Evolutionary conservation across 2,329 filamentous ascomycete genomes (phyloP).

Genomic region (Trichoderma citrinoviride): DNA sequence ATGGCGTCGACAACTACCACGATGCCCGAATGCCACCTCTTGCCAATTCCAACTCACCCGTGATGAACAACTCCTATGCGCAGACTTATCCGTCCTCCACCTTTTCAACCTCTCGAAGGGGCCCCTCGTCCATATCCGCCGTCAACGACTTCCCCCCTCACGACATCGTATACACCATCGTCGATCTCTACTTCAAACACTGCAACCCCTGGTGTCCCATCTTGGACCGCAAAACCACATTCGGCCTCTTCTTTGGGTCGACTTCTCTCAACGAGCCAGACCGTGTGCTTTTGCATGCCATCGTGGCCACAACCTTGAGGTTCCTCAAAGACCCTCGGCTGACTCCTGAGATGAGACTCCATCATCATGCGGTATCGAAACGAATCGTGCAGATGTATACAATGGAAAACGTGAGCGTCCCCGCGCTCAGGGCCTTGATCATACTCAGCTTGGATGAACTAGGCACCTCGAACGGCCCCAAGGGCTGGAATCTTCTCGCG

Average conservation of each 20-base stretch:
- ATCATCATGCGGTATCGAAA: slow-evolving; percentile 41
- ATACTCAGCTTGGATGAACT: slow-evolving; percentile 44
- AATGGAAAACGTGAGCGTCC: slow-evolving; percentile 42
- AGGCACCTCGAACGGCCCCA: slow-evolving; percentile 43
- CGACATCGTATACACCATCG: slow-evolving; percentile 57
- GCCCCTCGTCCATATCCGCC: slow-evolving; percentile 35
- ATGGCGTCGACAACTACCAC: background rate
- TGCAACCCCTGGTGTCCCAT: slow-evolving; percentile 59
- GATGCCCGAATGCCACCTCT: slow-evolving; percentile 4
- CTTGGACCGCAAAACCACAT: slow-evolving; percentile 44
- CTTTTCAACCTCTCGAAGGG: slow-evolving; percentile 21
- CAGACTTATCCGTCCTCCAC: slow-evolving; percentile 13
- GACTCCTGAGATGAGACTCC: slow-evolving; percentile 38
- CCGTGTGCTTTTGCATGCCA: slow-evolving; percentile 43
- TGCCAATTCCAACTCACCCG: background rate
- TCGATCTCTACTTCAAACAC: slow-evolving; percentile 62
- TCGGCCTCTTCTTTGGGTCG: slow-evolving; percentile 41
- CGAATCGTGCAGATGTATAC: slow-evolving; percentile 43
- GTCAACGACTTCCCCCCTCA: slow-evolving; percentile 56
- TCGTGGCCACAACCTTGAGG: slow-evolving; percentile 43
- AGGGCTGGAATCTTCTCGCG: slow-evolving; percentile 43
- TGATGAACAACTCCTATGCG: slow-evolving; percentile 1
- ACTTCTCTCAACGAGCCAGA: slow-evolving; percentile 41
- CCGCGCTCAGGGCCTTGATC: slow-evolving; percentile 40
- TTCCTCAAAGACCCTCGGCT: slow-evolving; percentile 42